Percentiles rank a stretch among this genome's conserved stretches.
phyloP scores from a whole-genome alignment of 2,329 filamentous ascomycete species.

The Lomentospora prolificans region DNA sequence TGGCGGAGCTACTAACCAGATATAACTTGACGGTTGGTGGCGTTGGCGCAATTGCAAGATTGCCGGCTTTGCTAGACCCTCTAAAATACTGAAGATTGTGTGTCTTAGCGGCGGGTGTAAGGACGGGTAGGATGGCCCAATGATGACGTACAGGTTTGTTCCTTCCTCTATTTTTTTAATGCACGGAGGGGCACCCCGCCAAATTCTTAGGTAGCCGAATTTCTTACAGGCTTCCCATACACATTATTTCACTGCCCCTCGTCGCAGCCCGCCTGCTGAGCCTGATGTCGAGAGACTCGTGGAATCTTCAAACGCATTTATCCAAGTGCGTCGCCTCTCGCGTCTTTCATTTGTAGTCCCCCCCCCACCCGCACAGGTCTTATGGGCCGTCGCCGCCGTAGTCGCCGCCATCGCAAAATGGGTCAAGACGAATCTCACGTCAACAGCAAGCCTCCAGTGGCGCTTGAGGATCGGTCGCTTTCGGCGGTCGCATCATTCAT shows the following conservation, averaged over 20 bases:
- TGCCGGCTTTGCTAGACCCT: too few species aligned
- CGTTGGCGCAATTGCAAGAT: too few species aligned
- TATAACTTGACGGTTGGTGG: too few species aligned
- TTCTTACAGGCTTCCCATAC: background rate
- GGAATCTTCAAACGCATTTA: too few species aligned
- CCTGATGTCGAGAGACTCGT: too few species aligned
- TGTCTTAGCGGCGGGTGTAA: too few species aligned
- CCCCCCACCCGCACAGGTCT: background rate
- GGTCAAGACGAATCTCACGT: constrained; percentile 73
- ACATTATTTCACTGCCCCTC: background rate
- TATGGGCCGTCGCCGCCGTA: background rate
- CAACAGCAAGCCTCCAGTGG: constrained; percentile 54
- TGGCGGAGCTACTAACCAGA: too few species aligned
- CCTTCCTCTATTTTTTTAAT: too few species aligned
- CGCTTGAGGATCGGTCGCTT: constrained; percentile 59
- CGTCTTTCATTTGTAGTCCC: background rate
- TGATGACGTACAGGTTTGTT: background rate
- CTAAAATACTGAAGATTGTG: too few species aligned
- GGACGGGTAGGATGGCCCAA: background rate
- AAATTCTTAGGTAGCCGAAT: background rate
- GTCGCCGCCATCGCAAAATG: constrained; percentile 32
- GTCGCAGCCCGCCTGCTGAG: background rate
- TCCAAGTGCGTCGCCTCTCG: too few species aligned
- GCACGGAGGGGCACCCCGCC: background rate
- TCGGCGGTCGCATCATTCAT: constrained; percentile 74